Evolutionary conservation across 768 basidiomycete genomes (phyloP).

Genomic region (Peribolospora baueri): DNA sequence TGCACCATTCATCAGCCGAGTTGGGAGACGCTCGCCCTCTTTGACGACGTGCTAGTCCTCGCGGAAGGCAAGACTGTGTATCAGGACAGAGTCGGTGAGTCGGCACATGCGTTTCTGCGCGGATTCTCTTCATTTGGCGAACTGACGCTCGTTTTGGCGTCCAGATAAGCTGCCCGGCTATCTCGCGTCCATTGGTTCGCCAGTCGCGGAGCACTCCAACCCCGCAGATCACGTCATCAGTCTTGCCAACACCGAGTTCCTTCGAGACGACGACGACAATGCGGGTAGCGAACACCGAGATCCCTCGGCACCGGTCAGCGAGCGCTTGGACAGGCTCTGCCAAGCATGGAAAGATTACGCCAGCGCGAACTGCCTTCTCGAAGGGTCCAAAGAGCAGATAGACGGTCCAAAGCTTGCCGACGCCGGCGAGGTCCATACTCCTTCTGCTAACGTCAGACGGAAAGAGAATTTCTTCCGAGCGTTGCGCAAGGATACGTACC

Average conservation of each 20-base stretch:
- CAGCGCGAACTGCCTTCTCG: too few species aligned
- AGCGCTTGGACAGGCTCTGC: background rate
- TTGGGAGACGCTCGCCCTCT: slow-evolving; percentile 34
- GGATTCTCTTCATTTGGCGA: background rate
- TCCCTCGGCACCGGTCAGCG: background rate
- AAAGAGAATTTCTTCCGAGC: background rate
- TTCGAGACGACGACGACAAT: background rate
- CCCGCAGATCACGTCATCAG: slow-evolving; percentile 39
- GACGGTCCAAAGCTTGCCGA: too few species aligned
- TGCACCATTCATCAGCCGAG: slow-evolving; percentile 46
- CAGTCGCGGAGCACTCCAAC: slow-evolving; percentile 23
- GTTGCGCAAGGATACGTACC: background rate
- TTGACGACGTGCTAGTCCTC: slow-evolving; percentile 36
- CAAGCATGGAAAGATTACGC: too few species aligned
- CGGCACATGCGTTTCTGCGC: background rate
- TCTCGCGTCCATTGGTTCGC: slow-evolving; percentile 19
- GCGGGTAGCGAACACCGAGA: background rate
- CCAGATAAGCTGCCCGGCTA: slow-evolving; percentile 17
- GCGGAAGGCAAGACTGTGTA: slow-evolving; percentile 29
- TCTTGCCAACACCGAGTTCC: slow-evolving; percentile 22
- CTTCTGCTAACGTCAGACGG: background rate
- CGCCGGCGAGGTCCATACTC: too few species aligned
- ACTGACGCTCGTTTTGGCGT: slow-evolving; percentile 8
- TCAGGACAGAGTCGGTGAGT: slow-evolving; percentile 19
- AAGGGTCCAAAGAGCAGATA: too few species aligned